Conservation (phyloP, 805 yeast species). For the Lipomyces sp. region DNA sequence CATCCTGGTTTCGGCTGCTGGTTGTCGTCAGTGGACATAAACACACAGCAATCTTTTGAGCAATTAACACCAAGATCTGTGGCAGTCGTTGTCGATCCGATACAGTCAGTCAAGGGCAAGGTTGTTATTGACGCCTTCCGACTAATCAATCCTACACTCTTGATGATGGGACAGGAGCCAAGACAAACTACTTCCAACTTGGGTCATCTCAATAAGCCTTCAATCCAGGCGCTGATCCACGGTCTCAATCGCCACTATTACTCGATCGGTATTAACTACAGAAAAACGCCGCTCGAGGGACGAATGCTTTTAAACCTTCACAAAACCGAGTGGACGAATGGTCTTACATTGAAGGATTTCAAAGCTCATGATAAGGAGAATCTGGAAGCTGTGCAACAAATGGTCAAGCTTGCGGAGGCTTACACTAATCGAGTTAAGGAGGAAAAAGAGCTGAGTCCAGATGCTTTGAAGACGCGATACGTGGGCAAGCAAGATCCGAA, state of each 20-base stretch:
- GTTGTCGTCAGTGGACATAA: slow-evolving; percentile 96
- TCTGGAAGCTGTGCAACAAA: slow-evolving; percentile 68
- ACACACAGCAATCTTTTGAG: slow-evolving; percentile 97
- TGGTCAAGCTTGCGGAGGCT: slow-evolving; percentile 88
- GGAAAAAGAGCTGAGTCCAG: slow-evolving; percentile 85
- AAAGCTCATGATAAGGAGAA: slow-evolving; percentile 76
- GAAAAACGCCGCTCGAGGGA: slow-evolving; percentile 88
- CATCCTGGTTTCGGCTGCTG: slow-evolving; percentile 99
- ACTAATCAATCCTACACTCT: slow-evolving; percentile 80
- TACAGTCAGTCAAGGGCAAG: slow-evolving; percentile 97
- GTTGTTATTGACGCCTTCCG: slow-evolving; percentile 99
- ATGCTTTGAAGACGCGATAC: slow-evolving; percentile 89
- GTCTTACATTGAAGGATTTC: slow-evolving; percentile 78
- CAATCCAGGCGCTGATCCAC: slow-evolving; percentile 94
- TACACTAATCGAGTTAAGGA: slow-evolving; percentile 90
- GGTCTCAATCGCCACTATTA: slow-evolving; percentile 97
- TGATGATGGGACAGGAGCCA: slow-evolving; percentile 97
- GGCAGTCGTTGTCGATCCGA: slow-evolving; percentile 98
- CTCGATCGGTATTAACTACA: slow-evolving; percentile 92
- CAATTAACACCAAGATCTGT: slow-evolving; percentile 94
- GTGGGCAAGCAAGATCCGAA: slow-evolving; percentile 99
- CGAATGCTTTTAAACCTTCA: slow-evolving; percentile 92
- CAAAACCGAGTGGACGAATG: slow-evolving; percentile 94
- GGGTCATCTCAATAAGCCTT: slow-evolving; percentile 93
- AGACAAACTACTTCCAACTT: slow-evolving; percentile 96